A percentile compares a stretch with the other conserved stretches of the same genome.
These are phyloP conservation scores for Dalechampia spathulata DNA, from an alignment of 441 rosid genomes.

Conservation along the genomic window DNA sequence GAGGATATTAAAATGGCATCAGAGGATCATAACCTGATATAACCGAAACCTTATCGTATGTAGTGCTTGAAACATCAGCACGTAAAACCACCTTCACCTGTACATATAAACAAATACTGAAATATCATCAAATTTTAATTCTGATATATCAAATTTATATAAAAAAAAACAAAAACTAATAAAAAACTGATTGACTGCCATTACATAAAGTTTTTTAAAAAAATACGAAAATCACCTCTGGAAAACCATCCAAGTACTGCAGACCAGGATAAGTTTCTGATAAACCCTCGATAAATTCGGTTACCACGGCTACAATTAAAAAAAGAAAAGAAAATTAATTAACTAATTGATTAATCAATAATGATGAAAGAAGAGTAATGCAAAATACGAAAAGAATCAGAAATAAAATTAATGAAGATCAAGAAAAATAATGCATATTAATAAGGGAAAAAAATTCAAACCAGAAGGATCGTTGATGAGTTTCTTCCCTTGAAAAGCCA, in stretches of 20 bases:
- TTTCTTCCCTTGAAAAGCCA: slow-evolving; percentile 84
- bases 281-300: slow-evolving; percentile 91
- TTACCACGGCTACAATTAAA: slow-evolving; percentile 91
- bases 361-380: no score
- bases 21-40: slow-evolving; percentile 82
- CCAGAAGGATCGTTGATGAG: slow-evolving; percentile 87
- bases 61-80: slow-evolving; percentile 69
- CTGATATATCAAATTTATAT: no score
- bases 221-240: slow-evolving; percentile 59
- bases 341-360: no score
- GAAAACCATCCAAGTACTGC: slow-evolving; percentile 90
- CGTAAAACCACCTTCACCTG: slow-evolving; percentile 93
- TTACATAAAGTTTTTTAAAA: no score
- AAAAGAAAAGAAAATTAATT: no score
- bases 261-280: slow-evolving; percentile 84
- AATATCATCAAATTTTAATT: no score
- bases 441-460: slow-evolving; percentile 29
- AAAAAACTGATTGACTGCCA: no score
- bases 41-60: slow-evolving; percentile 74
- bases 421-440: no score
- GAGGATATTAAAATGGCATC: no score
- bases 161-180: no score
- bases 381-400: not conserved
- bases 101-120: not conserved
- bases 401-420: no score